These are phyloP conservation scores for Podospora pseudopauciseta DNA, from an alignment of 495 filamentous ascomycete genomes.

Conservation along the genomic window DNA sequence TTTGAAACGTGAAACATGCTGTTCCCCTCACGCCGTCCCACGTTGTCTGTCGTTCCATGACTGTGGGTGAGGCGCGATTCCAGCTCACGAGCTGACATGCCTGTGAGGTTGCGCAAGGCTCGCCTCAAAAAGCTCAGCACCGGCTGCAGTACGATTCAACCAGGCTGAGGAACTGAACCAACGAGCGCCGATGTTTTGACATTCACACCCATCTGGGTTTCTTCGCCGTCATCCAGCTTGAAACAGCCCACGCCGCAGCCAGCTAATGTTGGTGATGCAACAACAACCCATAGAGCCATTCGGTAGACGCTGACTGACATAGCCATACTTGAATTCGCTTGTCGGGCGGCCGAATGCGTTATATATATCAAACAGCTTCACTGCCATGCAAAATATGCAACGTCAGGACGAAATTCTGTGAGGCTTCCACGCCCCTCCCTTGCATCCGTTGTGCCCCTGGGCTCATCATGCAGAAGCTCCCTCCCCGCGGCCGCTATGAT, in stretches of 20 bases:
- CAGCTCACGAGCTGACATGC: neutral
- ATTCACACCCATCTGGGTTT: neutral
- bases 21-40: constrained; percentile 1
- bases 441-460: constrained; percentile 7
- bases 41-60: neutral
- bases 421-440: constrained; percentile 6
- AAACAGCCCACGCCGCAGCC: neutral
- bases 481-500: constrained; percentile 1
- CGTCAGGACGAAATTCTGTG: neutral
- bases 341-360: no score
- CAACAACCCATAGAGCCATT: neutral
- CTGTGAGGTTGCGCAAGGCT: neutral
- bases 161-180: neutral
- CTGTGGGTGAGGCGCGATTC: neutral
- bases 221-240: neutral
- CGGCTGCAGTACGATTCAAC: neutral
- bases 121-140: neutral
- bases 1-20: constrained; percentile 10
- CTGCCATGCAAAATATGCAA: constrained; percentile 1
- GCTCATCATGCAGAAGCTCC: constrained; percentile 6
- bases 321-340: neutral
- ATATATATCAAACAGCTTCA: neutral
- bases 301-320: neutral
- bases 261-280: neutral
- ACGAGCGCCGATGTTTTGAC: neutral